A percentile compares a stretch with the other conserved stretches of the same genome.
Evolutionary conservation across 2,329 filamentous ascomycete genomes (phyloP).

Genomic region (Monilinia laxa): DNA sequence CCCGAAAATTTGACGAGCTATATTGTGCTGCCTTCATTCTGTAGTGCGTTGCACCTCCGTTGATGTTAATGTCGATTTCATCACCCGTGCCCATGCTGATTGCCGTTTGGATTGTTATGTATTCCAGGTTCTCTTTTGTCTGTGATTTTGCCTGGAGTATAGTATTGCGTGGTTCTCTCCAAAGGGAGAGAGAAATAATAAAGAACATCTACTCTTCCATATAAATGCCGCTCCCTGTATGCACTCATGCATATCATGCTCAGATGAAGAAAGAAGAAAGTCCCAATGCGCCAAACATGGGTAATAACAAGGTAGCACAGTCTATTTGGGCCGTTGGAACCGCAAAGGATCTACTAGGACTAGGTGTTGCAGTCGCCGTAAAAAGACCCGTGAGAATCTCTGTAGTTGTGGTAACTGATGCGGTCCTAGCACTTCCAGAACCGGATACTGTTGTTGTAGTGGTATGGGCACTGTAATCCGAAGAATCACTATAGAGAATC

Average conservation of each 20-base stretch:
- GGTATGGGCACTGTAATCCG: slow-evolving; percentile 43
- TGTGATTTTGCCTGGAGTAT: not conserved
- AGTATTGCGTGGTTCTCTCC: not conserved
- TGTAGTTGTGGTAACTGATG: slow-evolving; percentile 36
- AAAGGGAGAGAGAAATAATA: not conserved
- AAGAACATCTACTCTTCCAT: not conserved
- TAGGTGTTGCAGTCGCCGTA: slow-evolving; percentile 39
- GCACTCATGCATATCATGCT: not conserved
- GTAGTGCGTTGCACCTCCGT: not conserved
- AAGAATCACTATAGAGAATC: slow-evolving; percentile 49
- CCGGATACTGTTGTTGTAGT: slow-evolving; percentile 27
- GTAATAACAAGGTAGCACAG: not conserved
- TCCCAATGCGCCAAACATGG: slow-evolving; percentile 12
- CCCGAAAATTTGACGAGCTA: not conserved
- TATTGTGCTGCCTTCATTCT: not conserved
- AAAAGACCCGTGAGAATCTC: slow-evolving; percentile 39
- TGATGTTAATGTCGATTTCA: not conserved
- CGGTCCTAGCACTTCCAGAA: slow-evolving; percentile 25
- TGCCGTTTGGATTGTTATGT: not conserved
- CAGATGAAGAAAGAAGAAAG: slow-evolving; percentile 7
- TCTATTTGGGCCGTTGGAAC: not conserved
- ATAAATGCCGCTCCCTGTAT: not conserved
- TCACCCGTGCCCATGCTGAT: not conserved
- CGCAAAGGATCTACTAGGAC: slow-evolving; percentile 25
- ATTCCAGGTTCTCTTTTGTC: not conserved